Percentiles rank a stretch among this genome's conserved stretches.
phyloP scores from a whole-genome alignment of 1,139 yeast species.

The Saccharomycopsis hybrid region DNA sequence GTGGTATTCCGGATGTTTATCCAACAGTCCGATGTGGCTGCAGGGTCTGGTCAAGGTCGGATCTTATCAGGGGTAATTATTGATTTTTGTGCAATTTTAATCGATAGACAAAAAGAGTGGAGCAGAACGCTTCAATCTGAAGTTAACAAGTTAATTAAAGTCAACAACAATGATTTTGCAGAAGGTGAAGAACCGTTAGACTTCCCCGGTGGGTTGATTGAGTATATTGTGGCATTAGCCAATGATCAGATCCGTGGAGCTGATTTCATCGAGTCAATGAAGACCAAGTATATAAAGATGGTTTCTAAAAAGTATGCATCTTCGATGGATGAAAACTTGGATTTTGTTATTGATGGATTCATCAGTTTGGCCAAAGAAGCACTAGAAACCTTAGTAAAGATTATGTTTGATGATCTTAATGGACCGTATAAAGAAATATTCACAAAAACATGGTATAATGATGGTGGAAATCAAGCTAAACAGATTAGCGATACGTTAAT shows the following conservation, averaged over 20 bases:
- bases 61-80: constrained; percentile 79
- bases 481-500: constrained; percentile 65
- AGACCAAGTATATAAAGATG: constrained; percentile 55
- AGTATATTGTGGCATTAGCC: constrained; percentile 77
- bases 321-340: constrained; percentile 50
- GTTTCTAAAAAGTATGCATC: constrained; percentile 61
- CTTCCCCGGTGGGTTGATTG: constrained; percentile 73
- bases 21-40: constrained; percentile 90
- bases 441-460: constrained; percentile 41
- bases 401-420: constrained; percentile 66
- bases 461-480: constrained; percentile 44
- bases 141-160: constrained; percentile 45
- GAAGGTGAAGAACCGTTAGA: constrained; percentile 42
- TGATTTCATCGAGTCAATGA: constrained; percentile 68
- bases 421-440: constrained; percentile 43
- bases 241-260: constrained; percentile 87
- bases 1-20: constrained; percentile 77
- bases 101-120: constrained; percentile 58
- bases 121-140: constrained; percentile 51
- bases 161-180: constrained; percentile 30
- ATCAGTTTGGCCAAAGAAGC: constrained; percentile 70
- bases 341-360: constrained; percentile 65
- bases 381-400: constrained; percentile 53
- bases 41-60: constrained; percentile 78
- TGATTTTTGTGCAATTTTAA: constrained; percentile 60